Base-by-base conservation (phyloP, 257 asterid species). In the Petrea volubilis region DNA sequence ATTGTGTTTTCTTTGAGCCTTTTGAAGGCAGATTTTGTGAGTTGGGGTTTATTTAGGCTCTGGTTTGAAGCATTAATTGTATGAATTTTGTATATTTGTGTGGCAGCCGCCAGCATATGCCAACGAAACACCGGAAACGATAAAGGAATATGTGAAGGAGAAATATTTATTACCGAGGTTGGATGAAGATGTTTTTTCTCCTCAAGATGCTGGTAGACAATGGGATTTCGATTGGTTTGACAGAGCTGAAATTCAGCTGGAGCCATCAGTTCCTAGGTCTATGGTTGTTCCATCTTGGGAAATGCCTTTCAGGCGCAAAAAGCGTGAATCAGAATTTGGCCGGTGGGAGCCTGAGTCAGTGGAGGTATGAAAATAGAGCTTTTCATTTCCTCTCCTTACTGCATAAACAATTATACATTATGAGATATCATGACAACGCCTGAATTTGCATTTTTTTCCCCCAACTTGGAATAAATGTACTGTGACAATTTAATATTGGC, bases 201-300 rank as follows among this genome's bases (percentile, higher is more conserved):
- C 96, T 0, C 89, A 91, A 76, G 90, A 81, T 71, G 86, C 86
- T 58, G 99, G 99, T 60, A 90, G 84, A 75, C 99, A 94, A 65
- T 94, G 99, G 99, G 99, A 94, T 9, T 94, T 91, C 60, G 98
- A 94, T 79, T 94, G 99, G 99, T 94, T 94, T 74, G 96, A 88
- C 79, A 84, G 86, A 81, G 96, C 98, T 47, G 80, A 82, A 75
- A 74, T 87, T 75, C 88, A 78, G 56, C 82, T 85, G 38, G 98
- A 94, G 64, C 93, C 95, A 24, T 91, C 99, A 27, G 64, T 84
- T 68, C 93, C 95, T 0, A 91, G 97, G 11, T 79, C 97, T 33
- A 79, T 87, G 44, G 86, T 94, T 69, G 88, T 92, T 79, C 99
- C 99, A 24, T 75, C 77, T 29, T 94, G 99, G 98, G 97, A 89